Percentiles rank a stretch among this genome's conserved stretches.
Conservation (phyloP, 306 rosid genomes). For the Prunus salicina region DNA sequence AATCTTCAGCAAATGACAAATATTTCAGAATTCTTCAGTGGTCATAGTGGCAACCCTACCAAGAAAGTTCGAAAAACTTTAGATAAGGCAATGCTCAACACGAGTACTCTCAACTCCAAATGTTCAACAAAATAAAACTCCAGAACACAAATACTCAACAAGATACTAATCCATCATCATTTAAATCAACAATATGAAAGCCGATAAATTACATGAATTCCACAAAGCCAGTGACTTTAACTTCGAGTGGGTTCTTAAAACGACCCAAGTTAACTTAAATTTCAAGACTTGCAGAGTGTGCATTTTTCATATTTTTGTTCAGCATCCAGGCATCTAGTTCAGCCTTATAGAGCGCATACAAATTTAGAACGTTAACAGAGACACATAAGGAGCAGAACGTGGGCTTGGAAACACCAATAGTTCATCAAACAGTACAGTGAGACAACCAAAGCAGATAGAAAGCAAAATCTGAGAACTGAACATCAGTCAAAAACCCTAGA, state of each 20-base stretch:
- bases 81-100: not conserved
- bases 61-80: not conserved
- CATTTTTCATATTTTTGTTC: not conserved
- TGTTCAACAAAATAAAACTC: not conserved
- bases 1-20: slow-evolving; percentile 5
- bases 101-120: not conserved
- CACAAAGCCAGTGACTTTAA: slow-evolving; percentile 4
- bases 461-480: not conserved
- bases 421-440: not conserved
- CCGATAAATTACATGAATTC: not conserved
- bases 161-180: not conserved
- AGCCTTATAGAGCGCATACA: not conserved
- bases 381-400: not conserved
- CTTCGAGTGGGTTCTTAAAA: not conserved
- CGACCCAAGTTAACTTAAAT: slow-evolving; percentile 4
- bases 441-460: not conserved
- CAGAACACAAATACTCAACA: not conserved
- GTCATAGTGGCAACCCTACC: slow-evolving; percentile 1
- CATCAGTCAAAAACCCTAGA: slow-evolving; percentile 8
- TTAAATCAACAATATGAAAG: not conserved
- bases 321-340: not conserved
- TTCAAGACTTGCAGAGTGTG: not conserved
- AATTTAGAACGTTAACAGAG: no score
- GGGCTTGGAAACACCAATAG: slow-evolving; percentile 2
- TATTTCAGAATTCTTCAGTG: slow-evolving; percentile 4